A percentile compares a stretch with the other conserved stretches of the same genome.
Evolutionary conservation across 78 protist species (phyloP).

Genomic region (Acrasis kona): DNA sequence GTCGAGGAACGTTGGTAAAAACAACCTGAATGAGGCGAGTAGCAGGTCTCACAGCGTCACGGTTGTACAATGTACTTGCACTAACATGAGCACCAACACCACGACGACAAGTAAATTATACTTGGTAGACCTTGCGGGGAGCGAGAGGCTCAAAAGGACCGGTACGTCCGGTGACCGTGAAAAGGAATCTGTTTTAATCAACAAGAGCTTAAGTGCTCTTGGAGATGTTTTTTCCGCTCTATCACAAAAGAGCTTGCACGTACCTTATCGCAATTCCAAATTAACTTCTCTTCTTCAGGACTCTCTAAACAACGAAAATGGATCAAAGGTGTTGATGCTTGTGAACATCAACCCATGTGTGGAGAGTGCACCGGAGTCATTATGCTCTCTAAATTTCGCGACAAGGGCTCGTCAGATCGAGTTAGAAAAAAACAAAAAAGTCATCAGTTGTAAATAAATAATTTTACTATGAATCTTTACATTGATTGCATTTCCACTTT

Average conservation of each 20-base stretch:
- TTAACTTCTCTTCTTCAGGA: conserved; percentile 82
- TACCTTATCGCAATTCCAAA: conserved; percentile 83
- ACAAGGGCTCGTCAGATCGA: too few relatives aligned
- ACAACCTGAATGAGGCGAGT: background rate
- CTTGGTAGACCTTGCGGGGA: conserved; percentile 45
- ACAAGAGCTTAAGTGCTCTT: conserved; percentile 30
- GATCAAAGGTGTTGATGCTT: conserved; percentile 72
- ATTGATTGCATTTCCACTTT: too few relatives aligned
- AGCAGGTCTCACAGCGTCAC: background rate
- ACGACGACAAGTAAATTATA: conserved; percentile 1
- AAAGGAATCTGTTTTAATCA: conserved; percentile 32
- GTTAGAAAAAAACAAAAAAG: too few relatives aligned
- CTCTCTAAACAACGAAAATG: conserved; percentile 83
- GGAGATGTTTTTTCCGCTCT: conserved; percentile 35
- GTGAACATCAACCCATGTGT: too few relatives aligned
- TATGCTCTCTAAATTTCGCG: too few relatives aligned
- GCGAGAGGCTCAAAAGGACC: conserved; percentile 15
- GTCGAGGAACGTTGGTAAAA: background rate
- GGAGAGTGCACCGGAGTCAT: too few relatives aligned
- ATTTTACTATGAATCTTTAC: too few relatives aligned
- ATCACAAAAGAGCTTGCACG: conserved; percentile 11
- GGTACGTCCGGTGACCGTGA: conserved; percentile 9
- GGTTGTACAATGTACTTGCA: too few relatives aligned
- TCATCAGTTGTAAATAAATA: too few relatives aligned
- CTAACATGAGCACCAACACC: too few relatives aligned